Evolutionary conservation across 176 grass and related monocot species (phyloP), one percentile per base, ranked within the genome.

Genomic region (Paspalum vaginatum): DNA sequence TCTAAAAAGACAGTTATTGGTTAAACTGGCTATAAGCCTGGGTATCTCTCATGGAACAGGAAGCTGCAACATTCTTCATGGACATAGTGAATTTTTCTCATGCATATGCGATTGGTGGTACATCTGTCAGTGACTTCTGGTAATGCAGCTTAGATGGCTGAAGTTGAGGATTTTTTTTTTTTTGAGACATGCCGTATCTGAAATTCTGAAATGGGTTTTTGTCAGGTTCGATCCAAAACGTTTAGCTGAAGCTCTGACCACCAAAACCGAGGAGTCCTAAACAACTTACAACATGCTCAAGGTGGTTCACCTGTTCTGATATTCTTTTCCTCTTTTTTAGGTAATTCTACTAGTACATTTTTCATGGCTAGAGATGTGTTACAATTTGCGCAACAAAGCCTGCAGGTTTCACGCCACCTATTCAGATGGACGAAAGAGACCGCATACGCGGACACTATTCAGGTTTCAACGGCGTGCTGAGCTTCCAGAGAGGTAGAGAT

Each of bases 201-300:
- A 81, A 81, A 85, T 68, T 70, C 22, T 27, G 22, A 51, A 51
- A 71, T 71, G 68, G 48, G 5, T 32, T 78, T 78, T 27, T 80
- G 49, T 12, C 72, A 99, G 96, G 96, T 87, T 8, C 7, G 22
- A 99, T 61, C 90, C 96, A 24, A 99, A 95, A 51, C 92, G 88
- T 61, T 77, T 99, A 68, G 90, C 88, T 2, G 79, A 88, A 12
- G 65, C 72, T 40, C 82, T 99, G 18, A 88, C 74, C 71, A 95
- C 90, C 24, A 90, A 99, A 79, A 95, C 67, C 8, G 92, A 99
- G 76, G 96, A 99, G 57, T 99, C 92, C 0, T 99, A 92, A 42
- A 95, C 96, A 7, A 95, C 96, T 4, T 93, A 95, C 90, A 99
- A 99, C 56, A 99, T 95, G 92, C 92, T 99, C 20, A 99, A 99